These are phyloP conservation scores for Xerocomellus dryophilus DNA, from an alignment of 768 basidiomycete genomes.

Conservation along the genomic window DNA sequence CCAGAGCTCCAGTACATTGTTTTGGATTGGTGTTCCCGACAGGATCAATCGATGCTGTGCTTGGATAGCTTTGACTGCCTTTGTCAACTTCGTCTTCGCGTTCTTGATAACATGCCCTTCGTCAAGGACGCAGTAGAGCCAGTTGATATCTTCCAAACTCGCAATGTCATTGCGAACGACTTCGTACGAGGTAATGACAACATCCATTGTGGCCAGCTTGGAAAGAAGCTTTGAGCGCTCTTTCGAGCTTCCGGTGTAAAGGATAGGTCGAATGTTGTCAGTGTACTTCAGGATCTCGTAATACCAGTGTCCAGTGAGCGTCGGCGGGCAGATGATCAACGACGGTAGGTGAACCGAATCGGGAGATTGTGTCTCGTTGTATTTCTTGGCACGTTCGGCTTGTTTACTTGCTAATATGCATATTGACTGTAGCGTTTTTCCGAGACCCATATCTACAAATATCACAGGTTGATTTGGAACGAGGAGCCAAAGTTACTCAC, in stretches of 20 bases:
- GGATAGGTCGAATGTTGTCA: conserved; percentile 75
- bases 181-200: conserved; percentile 98
- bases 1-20: conserved; percentile 98
- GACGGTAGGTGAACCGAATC: conserved; percentile 88
- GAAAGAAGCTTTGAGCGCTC: conserved; percentile 71
- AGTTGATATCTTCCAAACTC: conserved; percentile 68
- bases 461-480: not conserved
- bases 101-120: conserved; percentile 99
- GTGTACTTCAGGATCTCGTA: conserved; percentile 95
- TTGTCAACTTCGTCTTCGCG: conserved; percentile 95
- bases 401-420: conserved; percentile 96
- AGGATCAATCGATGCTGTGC: conserved; percentile 93
- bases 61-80: conserved; percentile 87
- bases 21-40: conserved; percentile 98
- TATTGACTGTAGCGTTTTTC: conserved; percentile 96
- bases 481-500: conserved; percentile 41
- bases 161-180: conserved; percentile 92
- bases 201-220: conserved; percentile 69
- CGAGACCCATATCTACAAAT: conserved; percentile 90
- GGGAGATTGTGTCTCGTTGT: conserved; percentile 61
- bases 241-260: conserved; percentile 85
- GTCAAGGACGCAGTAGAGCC: conserved; percentile 96
- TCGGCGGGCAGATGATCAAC: conserved; percentile 94
- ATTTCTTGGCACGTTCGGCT: conserved; percentile 72
- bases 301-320: conserved; percentile 98